Conservation (phyloP, 2,329 filamentous ascomycete species). For the Coniosporium tulheliwenetii region DNA sequence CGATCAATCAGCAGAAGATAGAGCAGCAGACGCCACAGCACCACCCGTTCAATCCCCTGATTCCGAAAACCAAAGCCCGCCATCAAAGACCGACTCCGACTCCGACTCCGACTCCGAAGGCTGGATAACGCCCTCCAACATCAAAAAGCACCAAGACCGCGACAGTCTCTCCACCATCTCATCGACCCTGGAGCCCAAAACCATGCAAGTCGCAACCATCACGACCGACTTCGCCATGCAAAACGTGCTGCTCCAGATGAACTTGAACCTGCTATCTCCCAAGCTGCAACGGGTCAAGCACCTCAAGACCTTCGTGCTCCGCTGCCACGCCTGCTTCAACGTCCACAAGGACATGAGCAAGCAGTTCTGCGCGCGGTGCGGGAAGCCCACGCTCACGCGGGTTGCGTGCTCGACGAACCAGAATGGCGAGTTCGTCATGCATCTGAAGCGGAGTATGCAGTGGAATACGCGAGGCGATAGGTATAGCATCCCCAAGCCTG, state of each 20-base stretch:
- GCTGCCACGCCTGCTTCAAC: constrained; percentile 88
- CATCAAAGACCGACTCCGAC: constrained; percentile 21
- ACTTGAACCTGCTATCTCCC: constrained; percentile 74
- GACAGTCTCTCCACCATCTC: constrained; percentile 35
- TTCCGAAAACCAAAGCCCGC: constrained; percentile 18
- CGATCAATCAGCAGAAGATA: not conserved
- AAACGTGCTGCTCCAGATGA: constrained; percentile 88
- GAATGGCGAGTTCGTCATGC: constrained; percentile 65
- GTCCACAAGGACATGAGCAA: constrained; percentile 69
- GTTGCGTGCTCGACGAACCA: constrained; percentile 74
- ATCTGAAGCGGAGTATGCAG: constrained; percentile 89
- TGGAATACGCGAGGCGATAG: constrained; percentile 89
- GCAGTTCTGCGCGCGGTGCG: constrained; percentile 88
- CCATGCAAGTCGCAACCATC: constrained; percentile 76
- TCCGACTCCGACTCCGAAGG: constrained; percentile 46
- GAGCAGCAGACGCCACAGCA: constrained; percentile 7
- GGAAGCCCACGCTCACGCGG: constrained; percentile 71
- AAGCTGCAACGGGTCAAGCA: constrained; percentile 65
- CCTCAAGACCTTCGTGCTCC: constrained; percentile 75
- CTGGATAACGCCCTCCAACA: constrained; percentile 91
- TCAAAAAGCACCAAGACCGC: constrained; percentile 66
- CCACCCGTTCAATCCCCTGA: constrained; percentile 7
- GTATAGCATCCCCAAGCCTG: constrained; percentile 84
- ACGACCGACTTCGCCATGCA: constrained; percentile 97
- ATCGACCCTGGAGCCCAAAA: constrained; percentile 36